Evolutionary conservation across 305 asterid species (phyloP).

Genomic region (Fraxinus floribunda): DNA sequence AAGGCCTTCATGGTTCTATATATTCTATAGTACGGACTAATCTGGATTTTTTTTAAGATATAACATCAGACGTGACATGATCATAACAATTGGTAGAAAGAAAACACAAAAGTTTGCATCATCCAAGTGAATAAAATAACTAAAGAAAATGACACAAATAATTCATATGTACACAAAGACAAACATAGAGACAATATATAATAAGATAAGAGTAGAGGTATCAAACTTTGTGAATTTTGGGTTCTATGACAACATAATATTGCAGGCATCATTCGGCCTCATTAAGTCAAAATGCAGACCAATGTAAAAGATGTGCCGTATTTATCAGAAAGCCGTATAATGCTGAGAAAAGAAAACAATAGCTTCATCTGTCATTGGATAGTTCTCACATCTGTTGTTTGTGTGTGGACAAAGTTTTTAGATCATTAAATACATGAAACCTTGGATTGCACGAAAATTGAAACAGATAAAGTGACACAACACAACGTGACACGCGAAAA

Average conservation of each 20-base stretch:
- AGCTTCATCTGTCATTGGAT: neutral
- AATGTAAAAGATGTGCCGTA: neutral
- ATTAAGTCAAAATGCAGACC: neutral
- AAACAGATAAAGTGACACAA: too few species aligned
- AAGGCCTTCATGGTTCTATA: too few species aligned
- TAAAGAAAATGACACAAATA: neutral
- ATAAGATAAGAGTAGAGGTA: neutral
- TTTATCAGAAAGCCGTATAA: neutral
- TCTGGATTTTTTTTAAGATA: neutral
- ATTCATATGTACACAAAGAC: neutral
- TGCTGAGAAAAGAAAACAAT: neutral
- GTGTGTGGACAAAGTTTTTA: too few species aligned
- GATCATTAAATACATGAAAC: too few species aligned
- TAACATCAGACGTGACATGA: neutral
- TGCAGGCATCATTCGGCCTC: neutral
- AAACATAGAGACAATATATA: neutral
- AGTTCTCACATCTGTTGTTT: neutral
- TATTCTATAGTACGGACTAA: neutral
- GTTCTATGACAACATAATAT: neutral
- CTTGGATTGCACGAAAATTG: too few species aligned
- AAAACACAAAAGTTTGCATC: neutral
- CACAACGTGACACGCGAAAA: too few species aligned
- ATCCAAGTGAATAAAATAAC: neutral
- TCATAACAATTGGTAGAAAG: neutral
- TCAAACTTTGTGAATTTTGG: neutral